Percentiles rank a stretch among this genome's conserved stretches.
These are phyloP conservation scores for Earliella scabrosa DNA, from an alignment of 1,284 basidiomycete genomes.

Conservation along the genomic window DNA sequence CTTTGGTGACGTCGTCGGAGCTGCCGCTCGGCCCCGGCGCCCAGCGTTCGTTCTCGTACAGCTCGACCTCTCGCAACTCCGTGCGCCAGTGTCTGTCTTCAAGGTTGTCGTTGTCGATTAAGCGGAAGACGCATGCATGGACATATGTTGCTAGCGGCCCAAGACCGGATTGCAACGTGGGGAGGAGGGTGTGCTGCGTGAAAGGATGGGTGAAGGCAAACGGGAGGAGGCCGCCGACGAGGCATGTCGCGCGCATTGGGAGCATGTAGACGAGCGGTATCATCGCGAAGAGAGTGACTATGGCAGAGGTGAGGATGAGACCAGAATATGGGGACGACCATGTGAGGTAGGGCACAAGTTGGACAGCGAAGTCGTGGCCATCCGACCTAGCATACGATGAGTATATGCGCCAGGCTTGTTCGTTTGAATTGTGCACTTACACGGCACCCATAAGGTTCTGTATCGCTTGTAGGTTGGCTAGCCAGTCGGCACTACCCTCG, in stretches of 20 bases:
- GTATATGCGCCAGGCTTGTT: not conserved
- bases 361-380: constrained; percentile 35
- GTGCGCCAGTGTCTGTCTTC: constrained; percentile 65
- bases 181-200: constrained; percentile 37
- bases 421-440: constrained; percentile 47
- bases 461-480: constrained; percentile 77
- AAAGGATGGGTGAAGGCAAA: constrained; percentile 59
- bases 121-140: constrained; percentile 40
- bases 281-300: constrained; percentile 50
- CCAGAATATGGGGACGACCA: constrained; percentile 58
- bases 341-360: constrained; percentile 45
- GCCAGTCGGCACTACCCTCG: constrained; percentile 71
- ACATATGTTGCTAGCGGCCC: constrained; percentile 23
- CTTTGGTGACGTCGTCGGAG: constrained; percentile 28
- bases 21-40: constrained; percentile 20
- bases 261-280: constrained; percentile 51
- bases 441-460: constrained; percentile 82
- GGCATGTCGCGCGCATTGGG: constrained; percentile 62
- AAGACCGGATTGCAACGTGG: constrained; percentile 30
- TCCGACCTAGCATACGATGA: constrained; percentile 47
- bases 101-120: constrained; percentile 67
- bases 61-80: constrained; percentile 66
- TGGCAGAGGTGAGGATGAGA: constrained; percentile 51
- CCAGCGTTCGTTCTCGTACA: constrained; percentile 81
- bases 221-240: constrained; percentile 57